Conservation (phyloP, 108 stramenopile species). For the Nitzschia sp. region DNA sequence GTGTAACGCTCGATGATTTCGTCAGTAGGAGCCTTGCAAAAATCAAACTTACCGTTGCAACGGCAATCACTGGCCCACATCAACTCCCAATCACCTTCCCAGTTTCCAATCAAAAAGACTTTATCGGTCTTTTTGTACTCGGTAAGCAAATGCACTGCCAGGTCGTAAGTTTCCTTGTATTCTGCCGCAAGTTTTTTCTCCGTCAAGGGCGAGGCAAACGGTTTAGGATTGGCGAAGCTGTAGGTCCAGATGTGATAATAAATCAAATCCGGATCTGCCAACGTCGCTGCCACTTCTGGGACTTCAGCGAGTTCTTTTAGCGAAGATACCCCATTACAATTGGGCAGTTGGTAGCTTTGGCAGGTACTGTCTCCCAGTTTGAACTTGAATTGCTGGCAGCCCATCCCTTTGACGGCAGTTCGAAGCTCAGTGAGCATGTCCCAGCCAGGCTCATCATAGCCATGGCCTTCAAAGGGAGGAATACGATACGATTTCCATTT, state of each 20-base stretch:
- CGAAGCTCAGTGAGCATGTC: constrained; percentile 13
- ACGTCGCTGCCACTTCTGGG: background rate
- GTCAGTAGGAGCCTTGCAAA: background rate
- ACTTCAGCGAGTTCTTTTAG: constrained; percentile 1
- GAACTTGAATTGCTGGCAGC: constrained; percentile 13
- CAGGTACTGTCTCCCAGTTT: background rate
- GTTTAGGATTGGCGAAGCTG: background rate
- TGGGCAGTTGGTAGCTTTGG: background rate
- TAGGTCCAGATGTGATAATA: constrained; percentile 16
- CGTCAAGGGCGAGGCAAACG: background rate
- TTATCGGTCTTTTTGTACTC: background rate
- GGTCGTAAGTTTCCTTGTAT: constrained; percentile 1
- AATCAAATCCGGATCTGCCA: background rate
- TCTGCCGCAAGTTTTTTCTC: background rate
- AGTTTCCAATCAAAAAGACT: constrained; percentile 10
- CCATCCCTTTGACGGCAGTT: background rate
- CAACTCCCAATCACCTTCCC: constrained; percentile 14
- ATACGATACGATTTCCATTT: constrained; percentile 1
- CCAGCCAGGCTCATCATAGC: background rate
- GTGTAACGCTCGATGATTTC: background rate
- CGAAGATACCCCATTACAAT: background rate
- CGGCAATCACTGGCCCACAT: constrained; percentile 13
- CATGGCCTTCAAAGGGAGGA: background rate
- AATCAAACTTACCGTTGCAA: background rate
- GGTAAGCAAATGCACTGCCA: constrained; percentile 1